Base-by-base conservation (phyloP, 2,329 filamentous ascomycete species). In the Fusarium sp. region DNA sequence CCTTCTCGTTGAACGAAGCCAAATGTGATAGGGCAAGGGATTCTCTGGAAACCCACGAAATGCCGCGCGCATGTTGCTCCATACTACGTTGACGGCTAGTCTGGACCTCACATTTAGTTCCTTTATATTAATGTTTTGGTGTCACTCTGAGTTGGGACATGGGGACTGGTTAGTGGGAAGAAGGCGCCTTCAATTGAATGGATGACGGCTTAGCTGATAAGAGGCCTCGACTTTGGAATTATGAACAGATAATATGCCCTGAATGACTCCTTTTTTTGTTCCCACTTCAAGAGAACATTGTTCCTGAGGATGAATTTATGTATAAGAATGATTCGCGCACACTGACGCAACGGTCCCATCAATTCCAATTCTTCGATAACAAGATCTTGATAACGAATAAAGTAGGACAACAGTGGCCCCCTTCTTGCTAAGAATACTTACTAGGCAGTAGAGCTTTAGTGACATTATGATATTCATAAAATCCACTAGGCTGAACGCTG, bases 241-340 rank as follows among this genome's bases (percentile, higher is more conserved):
- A 65, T 61, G 44, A 70, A 64, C 33, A 58, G 58, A 68, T 41
- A 68, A 66, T 18, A 68, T 61, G 65, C 58, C 65, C 62, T 59
- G 61, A 46, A 33, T 18, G 18, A 36, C 46, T 44, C 18, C n/a
- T 44, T 27, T 20, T 35, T 36, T n/a, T 31, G 33, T 18, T 15
- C 49, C 18, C 31, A 33, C 25, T 39, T 22, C 18, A 53, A 38
- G 18, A 25, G 13, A 15, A n/a, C 4, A 27, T 45, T 39, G 31
- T 14, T 46, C 9, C 10, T 25, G 20, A 29, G 14, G 27, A 27
- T 56, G 6, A 29, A 27, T 31, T 8, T 25, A 39, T 25, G 39
- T 44, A 13, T 27, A 13, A 18, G 13, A 47, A 36, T 36, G 18
- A 57, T 38, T n/a, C 11, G 9, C 20, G 49, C 18, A 52, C 25